These are phyloP conservation scores for Davidsoniella australis DNA, from an alignment of 2,329 filamentous ascomycete genomes.

Conservation along the genomic window DNA sequence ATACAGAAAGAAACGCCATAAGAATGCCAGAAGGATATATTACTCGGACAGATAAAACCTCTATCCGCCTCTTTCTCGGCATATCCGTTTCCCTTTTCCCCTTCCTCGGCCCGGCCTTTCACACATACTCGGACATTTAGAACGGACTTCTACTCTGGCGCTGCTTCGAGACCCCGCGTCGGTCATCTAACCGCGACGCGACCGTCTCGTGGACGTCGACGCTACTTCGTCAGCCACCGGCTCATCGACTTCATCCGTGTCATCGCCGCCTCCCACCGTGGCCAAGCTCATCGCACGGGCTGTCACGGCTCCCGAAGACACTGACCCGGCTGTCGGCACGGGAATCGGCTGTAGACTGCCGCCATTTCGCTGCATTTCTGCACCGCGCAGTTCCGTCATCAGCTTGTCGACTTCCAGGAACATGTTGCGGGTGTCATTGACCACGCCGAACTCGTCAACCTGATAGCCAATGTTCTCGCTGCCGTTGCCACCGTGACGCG, in stretches of 20 bases:
- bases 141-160: background rate
- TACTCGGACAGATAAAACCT: too few relatives aligned
- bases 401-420: conserved; percentile 71
- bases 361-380: conserved; percentile 40
- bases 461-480: conserved; percentile 40
- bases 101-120: background rate
- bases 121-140: background rate
- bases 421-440: conserved; percentile 79
- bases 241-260: conserved; percentile 33
- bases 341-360: conserved; percentile 14
- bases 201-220: conserved; percentile 11
- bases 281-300: conserved; percentile 20
- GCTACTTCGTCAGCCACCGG: conserved; percentile 23
- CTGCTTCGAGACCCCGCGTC: too few relatives aligned
- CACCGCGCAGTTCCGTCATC: conserved; percentile 57
- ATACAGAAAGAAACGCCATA: too few relatives aligned
- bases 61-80: too few relatives aligned
- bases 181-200: conserved; percentile 9
- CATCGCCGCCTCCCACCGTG: conserved; percentile 26
- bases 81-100: background rate
- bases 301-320: conserved; percentile 15
- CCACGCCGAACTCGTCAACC: conserved; percentile 68
- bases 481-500: conserved; percentile 19
- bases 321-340: conserved; percentile 12
- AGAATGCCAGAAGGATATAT: too few relatives aligned